These are phyloP conservation scores for Pezicula radicicola DNA, from an alignment of 2,329 filamentous ascomycete genomes.

Conservation along the genomic window DNA sequence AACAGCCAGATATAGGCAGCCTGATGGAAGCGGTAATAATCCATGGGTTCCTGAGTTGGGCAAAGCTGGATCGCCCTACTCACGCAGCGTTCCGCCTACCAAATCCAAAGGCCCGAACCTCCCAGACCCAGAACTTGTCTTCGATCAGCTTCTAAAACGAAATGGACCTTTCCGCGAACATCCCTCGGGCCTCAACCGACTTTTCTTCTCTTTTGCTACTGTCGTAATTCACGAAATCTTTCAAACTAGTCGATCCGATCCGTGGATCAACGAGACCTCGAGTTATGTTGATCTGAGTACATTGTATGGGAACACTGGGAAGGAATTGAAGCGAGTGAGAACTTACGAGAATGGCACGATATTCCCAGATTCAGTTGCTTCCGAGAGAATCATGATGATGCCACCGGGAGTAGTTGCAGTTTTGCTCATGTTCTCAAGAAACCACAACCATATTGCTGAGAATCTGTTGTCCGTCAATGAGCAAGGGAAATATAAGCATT, in stretches of 20 bases:
- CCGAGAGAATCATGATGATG: constrained; percentile 44
- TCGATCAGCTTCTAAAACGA: constrained; percentile 40
- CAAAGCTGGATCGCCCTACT: constrained; percentile 46
- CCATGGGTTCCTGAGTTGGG: constrained; percentile 48
- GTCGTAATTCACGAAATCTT: constrained; percentile 46
- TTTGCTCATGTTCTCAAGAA: constrained; percentile 40
- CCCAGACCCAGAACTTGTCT: constrained; percentile 44
- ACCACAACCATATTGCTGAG: constrained; percentile 41
- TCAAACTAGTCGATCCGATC: constrained; percentile 36
- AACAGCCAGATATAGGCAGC: constrained; percentile 37
- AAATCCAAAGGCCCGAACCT: constrained; percentile 47
- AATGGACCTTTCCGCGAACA: constrained; percentile 37
- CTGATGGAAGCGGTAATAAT: constrained; percentile 44
- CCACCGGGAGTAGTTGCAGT: constrained; percentile 41
- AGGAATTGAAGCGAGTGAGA: constrained; percentile 38
- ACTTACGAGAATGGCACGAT: constrained; percentile 40
- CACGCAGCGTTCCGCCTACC: constrained; percentile 39
- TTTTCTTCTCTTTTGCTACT: constrained; percentile 45
- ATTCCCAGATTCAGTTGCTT: constrained; percentile 40
- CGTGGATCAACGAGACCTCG: constrained; percentile 42
- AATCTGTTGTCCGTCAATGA: constrained; percentile 39
- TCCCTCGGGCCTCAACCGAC: constrained; percentile 39
- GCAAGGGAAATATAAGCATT: constrained; percentile 37
- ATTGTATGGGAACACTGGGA: constrained; percentile 40
- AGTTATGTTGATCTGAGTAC: constrained; percentile 45